These are phyloP conservation scores for Oehlia diaphana DNA, from an alignment of 192 early-diverging fungal genomes.

Conservation along the genomic window DNA sequence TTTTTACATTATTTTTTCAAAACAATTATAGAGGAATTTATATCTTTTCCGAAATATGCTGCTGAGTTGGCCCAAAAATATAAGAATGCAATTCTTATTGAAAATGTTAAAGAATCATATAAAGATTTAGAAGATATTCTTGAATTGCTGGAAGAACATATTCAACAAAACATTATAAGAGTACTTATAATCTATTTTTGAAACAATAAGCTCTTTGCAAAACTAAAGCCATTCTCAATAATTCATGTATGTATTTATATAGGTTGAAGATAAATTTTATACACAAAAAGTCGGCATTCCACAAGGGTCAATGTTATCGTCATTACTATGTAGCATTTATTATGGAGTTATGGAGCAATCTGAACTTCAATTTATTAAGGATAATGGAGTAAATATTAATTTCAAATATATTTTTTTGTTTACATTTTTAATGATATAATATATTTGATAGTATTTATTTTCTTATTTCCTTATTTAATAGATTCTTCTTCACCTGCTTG, in stretches of 20 bases:
- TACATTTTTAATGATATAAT: too few species aligned
- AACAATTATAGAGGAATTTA: not conserved
- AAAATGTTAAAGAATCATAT: not conserved
- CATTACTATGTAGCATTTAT: constrained; percentile 12
- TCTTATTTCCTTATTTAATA: not conserved
- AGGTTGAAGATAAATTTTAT: constrained; percentile 11
- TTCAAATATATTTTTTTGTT: not conserved
- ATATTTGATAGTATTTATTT: too few species aligned
- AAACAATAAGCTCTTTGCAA: too few species aligned
- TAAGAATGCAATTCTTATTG: constrained; percentile 5
- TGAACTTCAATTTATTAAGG: not conserved
- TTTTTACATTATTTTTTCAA: not conserved
- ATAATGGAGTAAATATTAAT: constrained; percentile 1
- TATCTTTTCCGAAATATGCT: not conserved
- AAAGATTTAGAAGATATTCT: not conserved
- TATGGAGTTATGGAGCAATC: constrained; percentile 5
- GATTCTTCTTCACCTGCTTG: not conserved
- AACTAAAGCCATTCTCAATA: not conserved
- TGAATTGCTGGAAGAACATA: not conserved
- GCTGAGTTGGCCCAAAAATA: not conserved
- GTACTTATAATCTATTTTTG: not conserved
- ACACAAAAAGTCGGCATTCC: constrained; percentile 4
- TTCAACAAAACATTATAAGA: not conserved
- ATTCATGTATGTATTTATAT: not conserved
- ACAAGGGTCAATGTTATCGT: constrained; percentile 12